phyloP scores from a whole-genome alignment of 495 filamentous ascomycete species.

The Aspergillus nidulans region DNA sequence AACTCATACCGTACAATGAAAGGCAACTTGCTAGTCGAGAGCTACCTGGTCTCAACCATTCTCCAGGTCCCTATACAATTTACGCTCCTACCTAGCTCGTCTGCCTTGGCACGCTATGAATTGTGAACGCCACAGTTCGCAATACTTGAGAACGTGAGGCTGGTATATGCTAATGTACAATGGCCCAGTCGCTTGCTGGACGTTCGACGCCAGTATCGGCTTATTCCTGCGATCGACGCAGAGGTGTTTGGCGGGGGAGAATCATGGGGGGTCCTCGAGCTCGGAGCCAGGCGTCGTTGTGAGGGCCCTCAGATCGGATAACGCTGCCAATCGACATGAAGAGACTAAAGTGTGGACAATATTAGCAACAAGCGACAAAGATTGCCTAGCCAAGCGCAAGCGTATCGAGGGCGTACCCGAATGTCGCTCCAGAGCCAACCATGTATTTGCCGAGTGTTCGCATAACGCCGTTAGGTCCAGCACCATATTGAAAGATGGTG shows the following conservation, averaged over 20 bases:
- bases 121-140: neutral
- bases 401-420: constrained; percentile 62
- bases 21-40: constrained; percentile 12
- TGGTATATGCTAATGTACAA: constrained; percentile 35
- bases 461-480: constrained; percentile 88
- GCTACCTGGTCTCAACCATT: constrained; percentile 3
- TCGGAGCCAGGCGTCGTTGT: constrained; percentile 46
- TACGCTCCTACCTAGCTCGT: constrained; percentile 1
- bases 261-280: constrained; percentile 45
- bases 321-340: constrained; percentile 99
- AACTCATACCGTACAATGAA: constrained; percentile 13
- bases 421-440: constrained; percentile 92
- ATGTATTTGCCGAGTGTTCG: constrained; percentile 95
- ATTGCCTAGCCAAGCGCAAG: neutral
- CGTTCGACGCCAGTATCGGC: neutral
- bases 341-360: constrained; percentile 54
- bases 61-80: constrained; percentile 19
- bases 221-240: constrained; percentile 36
- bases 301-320: constrained; percentile 74
- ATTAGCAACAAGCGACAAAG: constrained; percentile 8
- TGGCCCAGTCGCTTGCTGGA: neutral
- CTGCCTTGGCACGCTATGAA: neutral
- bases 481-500: constrained; percentile 90
- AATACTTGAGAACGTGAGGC: constrained; percentile 1
- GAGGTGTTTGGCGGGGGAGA: constrained; percentile 40